These are phyloP conservation scores for Globisporangium barbulae DNA, from an alignment of 352 stramenopile genomes.

Conservation along the genomic window DNA sequence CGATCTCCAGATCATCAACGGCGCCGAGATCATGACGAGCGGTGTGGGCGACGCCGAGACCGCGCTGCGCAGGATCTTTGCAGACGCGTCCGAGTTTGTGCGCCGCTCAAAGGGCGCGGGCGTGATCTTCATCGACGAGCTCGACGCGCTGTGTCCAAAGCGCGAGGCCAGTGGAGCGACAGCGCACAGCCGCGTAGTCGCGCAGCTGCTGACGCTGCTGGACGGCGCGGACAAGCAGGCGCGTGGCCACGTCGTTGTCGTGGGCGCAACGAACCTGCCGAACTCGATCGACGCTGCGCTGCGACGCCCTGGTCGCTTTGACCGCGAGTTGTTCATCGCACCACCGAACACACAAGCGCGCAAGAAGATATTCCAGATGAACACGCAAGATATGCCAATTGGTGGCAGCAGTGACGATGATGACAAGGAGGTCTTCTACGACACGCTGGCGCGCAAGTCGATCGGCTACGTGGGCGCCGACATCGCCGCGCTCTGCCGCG, in stretches of 20 bases:
- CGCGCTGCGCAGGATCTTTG: conserved; percentile 60
- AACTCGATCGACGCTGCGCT: conserved; percentile 89
- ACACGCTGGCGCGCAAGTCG: conserved; percentile 37
- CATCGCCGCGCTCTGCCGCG: conserved; percentile 71
- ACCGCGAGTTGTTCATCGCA: conserved; percentile 70
- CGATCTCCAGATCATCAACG: conserved; percentile 72
- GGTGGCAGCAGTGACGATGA: not conserved
- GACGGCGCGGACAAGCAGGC: conserved; percentile 82
- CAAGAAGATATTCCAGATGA: conserved; percentile 61
- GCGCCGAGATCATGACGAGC: conserved; percentile 75
- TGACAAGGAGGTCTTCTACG: conserved; percentile 30
- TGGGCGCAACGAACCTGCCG: conserved; percentile 93
- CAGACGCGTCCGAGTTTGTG: conserved; percentile 29
- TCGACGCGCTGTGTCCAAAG: conserved; percentile 94
- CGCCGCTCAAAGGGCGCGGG: conserved; percentile 28
- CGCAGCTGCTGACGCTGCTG: conserved; percentile 94
- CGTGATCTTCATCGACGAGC: conserved; percentile 95
- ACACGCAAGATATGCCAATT: conserved; percentile 47
- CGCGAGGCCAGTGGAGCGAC: conserved; percentile 59
- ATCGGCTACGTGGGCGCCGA: conserved; percentile 83
- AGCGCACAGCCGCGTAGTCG: conserved; percentile 84
- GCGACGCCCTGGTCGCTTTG: conserved; percentile 74
- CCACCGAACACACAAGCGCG: conserved; percentile 40
- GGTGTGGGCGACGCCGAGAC: conserved; percentile 68
- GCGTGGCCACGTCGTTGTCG: conserved; percentile 90